A percentile compares a stretch with the other conserved stretches of the same genome.
Evolutionary conservation across 2,329 filamentous ascomycete genomes (phyloP).

Genomic region (Diaporthe vexans): DNA sequence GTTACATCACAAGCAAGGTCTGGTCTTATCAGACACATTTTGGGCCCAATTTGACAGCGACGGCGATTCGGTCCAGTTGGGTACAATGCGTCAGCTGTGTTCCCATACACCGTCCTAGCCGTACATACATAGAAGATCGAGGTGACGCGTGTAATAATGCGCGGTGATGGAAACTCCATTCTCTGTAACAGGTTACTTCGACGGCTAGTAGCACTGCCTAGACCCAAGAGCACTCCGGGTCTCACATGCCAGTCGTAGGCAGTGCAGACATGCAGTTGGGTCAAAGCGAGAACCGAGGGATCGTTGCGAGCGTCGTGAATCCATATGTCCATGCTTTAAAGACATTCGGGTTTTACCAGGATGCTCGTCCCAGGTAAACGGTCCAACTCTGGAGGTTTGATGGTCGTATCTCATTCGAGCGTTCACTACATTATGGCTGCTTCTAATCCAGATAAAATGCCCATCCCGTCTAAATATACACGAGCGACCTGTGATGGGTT

Average conservation of each 20-base stretch:
- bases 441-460: slow-evolving; percentile 3
- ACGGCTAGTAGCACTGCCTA: neutral
- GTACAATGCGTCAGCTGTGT: neutral
- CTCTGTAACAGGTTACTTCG: neutral
- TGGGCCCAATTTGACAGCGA: neutral
- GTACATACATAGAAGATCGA: neutral
- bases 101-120: neutral
- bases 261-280: neutral
- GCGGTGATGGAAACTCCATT: too few species aligned
- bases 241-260: neutral
- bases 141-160: neutral
- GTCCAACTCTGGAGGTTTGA: neutral
- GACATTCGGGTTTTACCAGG: neutral
- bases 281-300: neutral
- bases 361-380: neutral
- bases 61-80: neutral
- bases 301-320: neutral
- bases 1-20: neutral
- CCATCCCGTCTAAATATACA: slow-evolving; percentile 11
- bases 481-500: slow-evolving; percentile 7
- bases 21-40: neutral
- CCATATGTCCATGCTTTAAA: neutral
- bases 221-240: too few species aligned
- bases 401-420: neutral
- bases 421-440: slow-evolving; percentile 13